Conservation (phyloP, 305 asterid genomes). For the Petunia hybrid region DNA sequence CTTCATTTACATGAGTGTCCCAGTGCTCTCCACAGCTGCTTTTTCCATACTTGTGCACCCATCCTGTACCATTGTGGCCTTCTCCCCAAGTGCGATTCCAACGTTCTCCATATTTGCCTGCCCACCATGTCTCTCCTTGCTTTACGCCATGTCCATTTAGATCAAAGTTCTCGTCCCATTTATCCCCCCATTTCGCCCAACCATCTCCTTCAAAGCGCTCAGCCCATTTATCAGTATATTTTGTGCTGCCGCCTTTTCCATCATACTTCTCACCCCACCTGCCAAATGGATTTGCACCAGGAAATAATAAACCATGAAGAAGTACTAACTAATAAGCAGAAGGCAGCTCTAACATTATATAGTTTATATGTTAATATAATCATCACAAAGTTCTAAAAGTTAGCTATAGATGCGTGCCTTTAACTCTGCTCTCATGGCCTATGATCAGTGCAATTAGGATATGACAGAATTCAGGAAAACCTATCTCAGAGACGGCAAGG, state of each 20-base stretch:
- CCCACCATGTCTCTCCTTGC: constrained; percentile 99
- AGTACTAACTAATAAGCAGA: not conserved
- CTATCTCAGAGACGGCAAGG: not conserved
- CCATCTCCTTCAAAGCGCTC: constrained; percentile 89
- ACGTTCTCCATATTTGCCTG: constrained; percentile 79
- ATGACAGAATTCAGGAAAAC: not conserved
- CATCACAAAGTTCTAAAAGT: not conserved
- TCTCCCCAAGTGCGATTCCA: constrained; percentile 99
- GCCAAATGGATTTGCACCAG: constrained; percentile 28
- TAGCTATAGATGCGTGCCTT: not conserved
- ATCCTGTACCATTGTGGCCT: constrained; percentile 92
- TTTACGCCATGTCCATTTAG: constrained; percentile 61
- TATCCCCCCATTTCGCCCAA: constrained; percentile 98
- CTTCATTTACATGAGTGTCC: constrained; percentile 80
- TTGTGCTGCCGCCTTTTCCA: constrained; percentile 86
- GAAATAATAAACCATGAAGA: not conserved
- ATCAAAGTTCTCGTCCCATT: constrained; percentile 91
- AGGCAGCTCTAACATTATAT: not conserved
- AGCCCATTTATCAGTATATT: constrained; percentile 97
- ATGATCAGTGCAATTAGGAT: not conserved
- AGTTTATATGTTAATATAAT: not conserved
- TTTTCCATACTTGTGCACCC: constrained; percentile 97
- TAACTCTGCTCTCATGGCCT: not conserved
- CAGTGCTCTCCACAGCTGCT: constrained; percentile 98
- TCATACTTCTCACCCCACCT: constrained; percentile 98